A percentile compares a stretch with the other conserved stretches of the same genome.
phyloP scores from a whole-genome alignment of 2,329 filamentous ascomycete species.

The Escovopsis sp. region DNA sequence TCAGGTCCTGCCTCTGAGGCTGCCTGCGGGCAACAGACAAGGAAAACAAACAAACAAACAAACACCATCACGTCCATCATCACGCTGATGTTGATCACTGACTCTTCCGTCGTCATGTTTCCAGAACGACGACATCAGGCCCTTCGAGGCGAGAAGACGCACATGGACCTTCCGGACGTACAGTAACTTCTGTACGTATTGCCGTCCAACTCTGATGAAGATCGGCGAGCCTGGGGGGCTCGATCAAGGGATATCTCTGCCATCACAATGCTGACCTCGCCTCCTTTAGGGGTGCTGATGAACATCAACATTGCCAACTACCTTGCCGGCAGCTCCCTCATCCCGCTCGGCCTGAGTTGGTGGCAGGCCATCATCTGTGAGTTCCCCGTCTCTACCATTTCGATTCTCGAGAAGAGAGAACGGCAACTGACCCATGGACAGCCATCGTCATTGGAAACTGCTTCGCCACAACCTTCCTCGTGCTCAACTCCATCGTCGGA shows the following conservation, averaged over 20 bases:
- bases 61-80: too few species aligned
- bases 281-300: slow-evolving; percentile 26
- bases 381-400: neutral
- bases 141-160: slow-evolving; percentile 25
- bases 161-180: slow-evolving; percentile 28
- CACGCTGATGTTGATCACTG: slow-evolving; percentile 1
- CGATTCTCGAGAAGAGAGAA: too few species aligned
- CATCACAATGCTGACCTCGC: neutral
- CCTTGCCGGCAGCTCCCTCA: slow-evolving; percentile 25
- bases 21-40: too few species aligned
- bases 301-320: slow-evolving; percentile 29
- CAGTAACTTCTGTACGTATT: slow-evolving; percentile 29
- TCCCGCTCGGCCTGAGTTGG: slow-evolving; percentile 24
- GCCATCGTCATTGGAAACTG: slow-evolving; percentile 23
- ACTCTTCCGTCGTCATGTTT: neutral
- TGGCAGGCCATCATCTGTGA: slow-evolving; percentile 27
- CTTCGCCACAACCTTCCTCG: slow-evolving; percentile 22
- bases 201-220: too few species aligned
- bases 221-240: neutral
- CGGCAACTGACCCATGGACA: slow-evolving; percentile 1
- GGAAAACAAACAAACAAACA: too few species aligned
- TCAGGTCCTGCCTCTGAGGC: too few species aligned
- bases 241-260: neutral
- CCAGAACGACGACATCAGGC: slow-evolving; percentile 35
- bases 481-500: slow-evolving; percentile 27